A percentile compares a stretch with the other conserved stretches of the same genome.
Evolutionary conservation across 2,329 filamentous ascomycete species (phyloP).

Genomic region (Colletotrichum nymphaeae): DNA sequence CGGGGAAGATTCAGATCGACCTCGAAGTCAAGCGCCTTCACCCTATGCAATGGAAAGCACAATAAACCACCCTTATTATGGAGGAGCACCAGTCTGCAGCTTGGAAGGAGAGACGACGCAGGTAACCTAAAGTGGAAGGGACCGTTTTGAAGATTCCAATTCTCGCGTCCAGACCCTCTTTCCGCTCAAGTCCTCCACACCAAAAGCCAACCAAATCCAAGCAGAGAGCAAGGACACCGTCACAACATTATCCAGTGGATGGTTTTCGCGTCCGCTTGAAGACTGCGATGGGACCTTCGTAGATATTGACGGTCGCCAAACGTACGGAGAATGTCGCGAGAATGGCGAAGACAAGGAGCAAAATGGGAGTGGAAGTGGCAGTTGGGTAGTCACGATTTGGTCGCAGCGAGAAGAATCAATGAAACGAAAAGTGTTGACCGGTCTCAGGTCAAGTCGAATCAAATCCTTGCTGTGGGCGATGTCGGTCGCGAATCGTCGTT

Average conservation of each 20-base stretch:
- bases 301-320: constrained; percentile 7
- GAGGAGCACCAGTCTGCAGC: constrained; percentile 10
- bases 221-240: constrained; percentile 27
- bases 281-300: constrained; percentile 11
- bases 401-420: constrained; percentile 8
- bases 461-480: background rate
- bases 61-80: constrained; percentile 36
- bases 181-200: constrained; percentile 29
- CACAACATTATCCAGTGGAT: constrained; percentile 28
- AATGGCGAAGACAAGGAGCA: constrained; percentile 16
- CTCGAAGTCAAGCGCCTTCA: constrained; percentile 23
- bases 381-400: constrained; percentile 23
- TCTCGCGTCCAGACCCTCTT: constrained; percentile 31
- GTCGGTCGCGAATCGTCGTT: background rate
- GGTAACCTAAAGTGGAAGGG: constrained; percentile 33
- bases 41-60: constrained; percentile 30
- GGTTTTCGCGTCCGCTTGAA: constrained; percentile 23
- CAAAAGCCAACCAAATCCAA: constrained; percentile 35
- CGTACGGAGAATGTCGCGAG: constrained; percentile 20
- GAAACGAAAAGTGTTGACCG: background rate
- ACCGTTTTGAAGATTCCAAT: constrained; percentile 33
- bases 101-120: constrained; percentile 27
- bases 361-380: constrained; percentile 5
- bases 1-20: constrained; percentile 23
- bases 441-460: background rate